These are phyloP conservation scores for Alectoria sarmentosa DNA, from an alignment of 495 filamentous ascomycete genomes.

Conservation along the genomic window DNA sequence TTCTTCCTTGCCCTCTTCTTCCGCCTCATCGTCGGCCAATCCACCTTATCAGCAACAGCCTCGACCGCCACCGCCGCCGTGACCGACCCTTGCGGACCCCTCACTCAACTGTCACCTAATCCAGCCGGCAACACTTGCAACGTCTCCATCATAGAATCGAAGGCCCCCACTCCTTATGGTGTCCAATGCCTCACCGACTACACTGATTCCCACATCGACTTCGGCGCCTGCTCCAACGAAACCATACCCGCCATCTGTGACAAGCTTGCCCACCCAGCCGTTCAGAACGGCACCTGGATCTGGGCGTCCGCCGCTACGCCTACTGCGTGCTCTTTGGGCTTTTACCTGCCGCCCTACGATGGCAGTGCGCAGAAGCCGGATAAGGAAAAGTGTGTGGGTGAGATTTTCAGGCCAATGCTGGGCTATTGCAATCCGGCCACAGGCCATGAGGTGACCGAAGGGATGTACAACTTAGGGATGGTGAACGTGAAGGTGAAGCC, in stretches of 20 bases:
- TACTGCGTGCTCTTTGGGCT: not conserved
- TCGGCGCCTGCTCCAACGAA: not conserved
- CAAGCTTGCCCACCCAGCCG: not conserved
- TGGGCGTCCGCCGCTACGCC: not conserved
- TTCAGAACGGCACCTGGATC: not conserved
- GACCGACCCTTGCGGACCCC: not conserved
- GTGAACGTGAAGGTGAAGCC: not conserved
- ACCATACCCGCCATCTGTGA: not conserved
- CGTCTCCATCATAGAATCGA: not conserved
- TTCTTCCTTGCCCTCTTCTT: not conserved
- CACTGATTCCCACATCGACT: not conserved
- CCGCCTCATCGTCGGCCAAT: not conserved
- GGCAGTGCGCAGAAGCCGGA: not conserved
- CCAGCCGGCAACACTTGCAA: not conserved
- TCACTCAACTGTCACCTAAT: not conserved
- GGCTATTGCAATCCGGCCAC: slow-evolving; percentile 1
- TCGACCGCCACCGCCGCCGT: not conserved
- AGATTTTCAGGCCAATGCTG: not conserved
- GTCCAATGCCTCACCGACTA: slow-evolving; percentile 1
- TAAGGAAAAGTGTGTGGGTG: not conserved
- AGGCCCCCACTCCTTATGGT: not conserved
- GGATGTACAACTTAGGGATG: not conserved
- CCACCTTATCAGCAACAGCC: not conserved
- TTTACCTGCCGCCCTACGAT: not conserved
- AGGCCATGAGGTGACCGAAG: not conserved